Evolutionary conservation across 164 flowering plant genomes (phyloP), one percentile per base, ranked within the genome.

Genomic region (Macadamia integrifolia): DNA sequence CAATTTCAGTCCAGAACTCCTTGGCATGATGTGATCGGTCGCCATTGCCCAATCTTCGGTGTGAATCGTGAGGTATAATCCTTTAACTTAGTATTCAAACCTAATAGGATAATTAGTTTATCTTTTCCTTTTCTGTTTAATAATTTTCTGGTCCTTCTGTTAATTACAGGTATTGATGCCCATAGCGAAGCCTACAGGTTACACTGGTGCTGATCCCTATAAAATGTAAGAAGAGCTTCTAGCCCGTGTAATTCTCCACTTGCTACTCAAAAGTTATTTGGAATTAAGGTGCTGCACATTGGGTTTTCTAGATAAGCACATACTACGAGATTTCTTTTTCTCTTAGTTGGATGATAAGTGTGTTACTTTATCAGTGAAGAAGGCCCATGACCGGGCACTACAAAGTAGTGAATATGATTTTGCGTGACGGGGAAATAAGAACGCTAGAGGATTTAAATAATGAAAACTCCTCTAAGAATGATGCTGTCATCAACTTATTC

Each of bases 21-120:
- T 70, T 95, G 97, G 97, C 87, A 86, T 28, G 99, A 95, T 66
- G 75, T 90, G 84, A 87, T 95, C 56, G 97, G 97, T 31, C 87
- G 86, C 50, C 99, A 95, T 15, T 92, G 99, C 73, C 94, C 98
- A 0, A 80, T 90, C 30, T 95, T 92, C 35, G 96, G 82, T 23
- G 98, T 95, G 0, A 91, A 95, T 84, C 97, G 99, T 0, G 99
- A 95, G 98, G 99, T 94, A 65, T n/a, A 7, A 7, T 61, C 40
- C 6, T 60, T 60, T 46, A 3, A 9, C 6, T 46, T 46, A 8
- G 13, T 3, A 46, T 46, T 46, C 50, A 46, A 46, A 46, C 50
- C 50, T 9, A 46, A 8, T 11, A 46, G 50, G 9, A 46, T 46
- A 9, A 11, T 8, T 46, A 9, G 6, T 46, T 46, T 11, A 11